These are phyloP conservation scores for Dictyophora rubrovolvata DNA, from an alignment of 768 basidiomycete genomes.

Conservation along the genomic window DNA sequence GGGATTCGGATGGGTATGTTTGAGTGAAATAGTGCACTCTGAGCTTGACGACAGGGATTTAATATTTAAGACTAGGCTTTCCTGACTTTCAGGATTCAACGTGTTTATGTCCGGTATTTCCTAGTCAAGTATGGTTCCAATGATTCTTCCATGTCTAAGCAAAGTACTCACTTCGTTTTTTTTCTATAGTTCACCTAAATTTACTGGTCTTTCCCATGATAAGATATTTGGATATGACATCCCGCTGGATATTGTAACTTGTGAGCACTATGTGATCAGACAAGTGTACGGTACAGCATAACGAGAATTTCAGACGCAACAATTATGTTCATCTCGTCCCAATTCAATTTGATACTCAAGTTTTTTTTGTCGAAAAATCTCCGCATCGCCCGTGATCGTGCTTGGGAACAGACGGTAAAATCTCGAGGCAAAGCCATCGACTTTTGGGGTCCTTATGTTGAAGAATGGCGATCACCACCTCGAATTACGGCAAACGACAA, in stretches of 20 bases:
- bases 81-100: constrained; percentile 64
- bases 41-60: not conserved
- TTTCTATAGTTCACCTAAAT: constrained; percentile 42
- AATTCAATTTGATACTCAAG: constrained; percentile 62
- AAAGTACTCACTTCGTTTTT: not conserved
- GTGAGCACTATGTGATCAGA: constrained; percentile 28
- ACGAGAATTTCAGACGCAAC: constrained; percentile 50
- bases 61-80: constrained; percentile 34
- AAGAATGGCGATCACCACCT: constrained; percentile 65
- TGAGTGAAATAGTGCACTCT: constrained; percentile 1
- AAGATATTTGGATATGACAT: constrained; percentile 54
- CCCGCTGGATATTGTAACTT: constrained; percentile 63
- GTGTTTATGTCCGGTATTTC: constrained; percentile 53
- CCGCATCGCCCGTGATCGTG: constrained; percentile 64
- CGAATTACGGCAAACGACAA: constrained; percentile 16
- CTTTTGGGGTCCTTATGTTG: constrained; percentile 78
- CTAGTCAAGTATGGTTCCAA: constrained; percentile 41
- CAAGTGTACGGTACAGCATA: constrained; percentile 3
- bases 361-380: constrained; percentile 84
- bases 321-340: constrained; percentile 59
- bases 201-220: constrained; percentile 52
- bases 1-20: constrained; percentile 57
- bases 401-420: constrained; percentile 71
- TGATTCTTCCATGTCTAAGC: not conserved
- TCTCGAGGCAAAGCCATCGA: constrained; percentile 74